Evolutionary conservation across 108 stramenopile genomes (phyloP).

Genomic region (Mediolabrus comicus): DNA sequence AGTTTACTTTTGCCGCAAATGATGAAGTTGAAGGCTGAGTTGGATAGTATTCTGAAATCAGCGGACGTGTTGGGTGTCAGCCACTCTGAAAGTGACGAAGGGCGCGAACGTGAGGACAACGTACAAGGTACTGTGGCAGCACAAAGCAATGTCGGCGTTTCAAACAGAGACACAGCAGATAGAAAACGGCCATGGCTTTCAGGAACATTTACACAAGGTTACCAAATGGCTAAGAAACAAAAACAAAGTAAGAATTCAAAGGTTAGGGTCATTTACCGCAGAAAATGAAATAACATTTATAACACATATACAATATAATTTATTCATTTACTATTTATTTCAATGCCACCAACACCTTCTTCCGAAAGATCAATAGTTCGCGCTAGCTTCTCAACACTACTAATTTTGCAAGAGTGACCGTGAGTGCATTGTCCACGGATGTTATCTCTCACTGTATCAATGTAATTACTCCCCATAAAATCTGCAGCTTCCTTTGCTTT

Average conservation of each 20-base stretch:
- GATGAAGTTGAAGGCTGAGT: constrained; percentile 28
- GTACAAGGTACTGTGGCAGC: not conserved
- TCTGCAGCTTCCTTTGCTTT: constrained; percentile 38
- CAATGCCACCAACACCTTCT: constrained; percentile 29
- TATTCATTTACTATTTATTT: not conserved
- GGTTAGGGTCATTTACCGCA: constrained; percentile 24
- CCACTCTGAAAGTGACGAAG: constrained; percentile 1
- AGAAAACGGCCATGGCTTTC: not conserved
- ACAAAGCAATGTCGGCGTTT: too few species aligned
- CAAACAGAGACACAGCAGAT: not conserved
- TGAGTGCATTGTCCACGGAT: constrained; percentile 45
- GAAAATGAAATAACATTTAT: constrained; percentile 1
- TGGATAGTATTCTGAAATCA: constrained; percentile 19
- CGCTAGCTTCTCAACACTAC: constrained; percentile 38
- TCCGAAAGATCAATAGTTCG: constrained; percentile 38
- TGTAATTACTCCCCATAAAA: constrained; percentile 31
- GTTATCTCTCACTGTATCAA: constrained; percentile 42
- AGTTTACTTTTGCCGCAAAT: constrained; percentile 25
- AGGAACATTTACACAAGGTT: not conserved
- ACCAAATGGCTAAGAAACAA: not conserved
- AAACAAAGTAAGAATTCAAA: constrained; percentile 6
- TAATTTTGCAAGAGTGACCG: constrained; percentile 42
- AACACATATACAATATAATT: too few species aligned
- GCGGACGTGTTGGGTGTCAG: constrained; percentile 8
- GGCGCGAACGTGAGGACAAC: not conserved